Evolutionary conservation across 495 filamentous ascomycete species (phyloP), one percentile per base, ranked within the genome.

Genomic region (Aspergillus mulundensis): DNA sequence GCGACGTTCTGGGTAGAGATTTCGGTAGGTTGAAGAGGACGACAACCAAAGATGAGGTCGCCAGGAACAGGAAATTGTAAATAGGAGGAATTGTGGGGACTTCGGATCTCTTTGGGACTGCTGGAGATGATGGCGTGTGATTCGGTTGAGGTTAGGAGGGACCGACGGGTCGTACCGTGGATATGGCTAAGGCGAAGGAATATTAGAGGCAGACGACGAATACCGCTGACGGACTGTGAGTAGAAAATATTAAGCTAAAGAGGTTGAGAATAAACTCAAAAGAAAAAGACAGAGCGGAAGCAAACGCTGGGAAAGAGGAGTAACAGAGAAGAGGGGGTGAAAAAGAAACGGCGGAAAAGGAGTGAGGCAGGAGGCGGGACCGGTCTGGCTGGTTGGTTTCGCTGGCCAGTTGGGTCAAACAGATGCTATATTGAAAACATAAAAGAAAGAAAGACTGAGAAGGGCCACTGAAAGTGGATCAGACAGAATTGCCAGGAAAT

Each of bases 51-150:
- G 52, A 54, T 38, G 12, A 47, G 45, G 57, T 30, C 42, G 50
- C 44, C 50, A 66, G 66, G 70, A 70, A 62, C 41, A 70, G 72
- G 61, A 72, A 72, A 60, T 69, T 67, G 70, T 72, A 69, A 73
- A 75, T 66, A 73, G 63, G 60, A 61, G 52, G 57, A 53, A 43
- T 30, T 56, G 57, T 55, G 64, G 59, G 57, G 55, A 53, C 55
- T 47, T 44, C 25, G 44, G 44, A 20, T 57, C 53, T 43, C 30
- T 34, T 59, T 56, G 41, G 39, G 32, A 44, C 32, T 47, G 39
- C 50, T 41, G 18, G 43, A 49, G 42, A n/a, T 28, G 50, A 20
- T 28, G 50, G 47, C 38, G 40, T 23, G 20, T 41, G 16, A 38
- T 36, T 18, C 50, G 43, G 56, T 41, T 18, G 32, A 34, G 34